Conservation (phyloP, 768 basidiomycete genomes). For the Russula foetens region DNA sequence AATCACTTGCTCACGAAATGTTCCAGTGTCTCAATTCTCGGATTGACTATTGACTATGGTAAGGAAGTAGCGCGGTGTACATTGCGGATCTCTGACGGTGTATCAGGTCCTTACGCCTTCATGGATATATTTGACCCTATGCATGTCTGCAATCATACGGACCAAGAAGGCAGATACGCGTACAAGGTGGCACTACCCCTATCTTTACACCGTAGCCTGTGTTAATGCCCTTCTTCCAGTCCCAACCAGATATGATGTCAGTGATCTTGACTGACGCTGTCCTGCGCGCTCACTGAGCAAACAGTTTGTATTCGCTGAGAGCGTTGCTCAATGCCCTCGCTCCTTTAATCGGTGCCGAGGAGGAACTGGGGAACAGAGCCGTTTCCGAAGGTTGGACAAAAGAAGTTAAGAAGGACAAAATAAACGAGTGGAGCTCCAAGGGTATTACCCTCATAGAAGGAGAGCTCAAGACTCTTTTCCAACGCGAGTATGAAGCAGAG, state of each 20-base stretch:
- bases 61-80: conserved; percentile 8
- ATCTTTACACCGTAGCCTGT: conserved; percentile 5
- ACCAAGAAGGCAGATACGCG: conserved; percentile 68
- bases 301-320: conserved; percentile 68
- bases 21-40: conserved; percentile 59
- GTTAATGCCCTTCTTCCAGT: conserved; percentile 29
- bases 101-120: conserved; percentile 78
- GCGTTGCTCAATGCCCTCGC: conserved; percentile 71
- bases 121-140: conserved; percentile 85
- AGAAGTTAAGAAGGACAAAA: conserved; percentile 39
- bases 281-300: conserved; percentile 2
- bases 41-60: conserved; percentile 75
- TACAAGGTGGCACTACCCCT: conserved; percentile 41
- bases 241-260: conserved; percentile 76
- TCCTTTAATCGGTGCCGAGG: conserved; percentile 82
- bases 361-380: conserved; percentile 40
- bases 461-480: conserved; percentile 54
- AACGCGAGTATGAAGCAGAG: conserved; percentile 50
- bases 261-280: conserved; percentile 20
- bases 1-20: conserved; percentile 10
- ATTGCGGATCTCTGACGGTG: background rate
- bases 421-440: conserved; percentile 52
- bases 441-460: conserved; percentile 46
- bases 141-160: conserved; percentile 90
- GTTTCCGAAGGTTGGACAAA: conserved; percentile 59